Conservation (phyloP, 495 filamentous ascomycete genomes). For the Penicillium riverlandense region DNA sequence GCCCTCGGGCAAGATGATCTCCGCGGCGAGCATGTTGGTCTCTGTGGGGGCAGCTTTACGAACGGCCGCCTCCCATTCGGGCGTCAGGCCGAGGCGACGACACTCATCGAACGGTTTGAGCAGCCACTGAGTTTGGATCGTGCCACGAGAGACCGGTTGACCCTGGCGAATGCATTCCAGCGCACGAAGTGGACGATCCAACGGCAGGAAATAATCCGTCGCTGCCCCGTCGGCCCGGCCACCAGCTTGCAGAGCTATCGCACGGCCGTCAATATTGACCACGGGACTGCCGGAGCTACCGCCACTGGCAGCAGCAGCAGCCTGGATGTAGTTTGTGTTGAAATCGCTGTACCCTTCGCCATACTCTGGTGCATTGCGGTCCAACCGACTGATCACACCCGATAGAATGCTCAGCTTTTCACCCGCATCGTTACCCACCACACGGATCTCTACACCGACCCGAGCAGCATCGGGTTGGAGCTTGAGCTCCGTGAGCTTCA, state of each 20-base stretch:
- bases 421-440: constrained; percentile 97
- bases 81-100: constrained; percentile 74
- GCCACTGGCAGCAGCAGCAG: constrained; percentile 90
- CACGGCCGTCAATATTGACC: constrained; percentile 89
- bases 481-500: constrained; percentile 72
- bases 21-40: constrained; percentile 93
- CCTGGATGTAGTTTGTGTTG: constrained; percentile 99
- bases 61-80: constrained; percentile 78
- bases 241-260: constrained; percentile 89
- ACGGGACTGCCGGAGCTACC: constrained; percentile 96
- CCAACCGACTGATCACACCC: constrained; percentile 91
- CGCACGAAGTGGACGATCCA: constrained; percentile 82
- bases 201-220: constrained; percentile 94
- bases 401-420: constrained; percentile 98
- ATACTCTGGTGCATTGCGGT: constrained; percentile 96
- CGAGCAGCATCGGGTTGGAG: constrained; percentile 83
- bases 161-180: constrained; percentile 75
- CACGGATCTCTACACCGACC: constrained; percentile 88
- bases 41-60: constrained; percentile 81
- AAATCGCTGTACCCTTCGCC: constrained; percentile 98
- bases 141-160: constrained; percentile 71
- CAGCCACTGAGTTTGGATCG: constrained; percentile 97
- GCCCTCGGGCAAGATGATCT: constrained; percentile 87
- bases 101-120: constrained; percentile 98
- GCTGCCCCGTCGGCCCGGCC: constrained; percentile 90